Evolutionary conservation across 208 protist species (phyloP), one percentile per base, ranked within the genome.

Genomic region (Crithidia sp.): DNA sequence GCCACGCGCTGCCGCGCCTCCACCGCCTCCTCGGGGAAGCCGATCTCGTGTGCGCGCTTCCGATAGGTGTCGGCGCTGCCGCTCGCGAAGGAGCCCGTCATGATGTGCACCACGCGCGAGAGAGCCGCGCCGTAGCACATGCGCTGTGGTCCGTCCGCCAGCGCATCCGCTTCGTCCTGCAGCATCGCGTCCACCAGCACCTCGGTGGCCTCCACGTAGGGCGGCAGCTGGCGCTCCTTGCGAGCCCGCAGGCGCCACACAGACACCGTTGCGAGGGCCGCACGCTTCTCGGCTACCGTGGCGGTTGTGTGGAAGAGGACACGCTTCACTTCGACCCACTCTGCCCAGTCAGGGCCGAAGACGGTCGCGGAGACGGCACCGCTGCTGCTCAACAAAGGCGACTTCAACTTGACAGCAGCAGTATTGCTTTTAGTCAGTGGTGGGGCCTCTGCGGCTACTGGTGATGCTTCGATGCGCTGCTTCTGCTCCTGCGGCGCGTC

Each of bases 1-100:
- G 92, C 89, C 68, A 96, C 88, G 16, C 90, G 88, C 75, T 96
- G 89, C 3, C 92, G 89, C 64, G 93, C 92, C 81, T 96, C 89
- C 7, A 95, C 88, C 28, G 86, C 89, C 79, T 96, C 89, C 65
- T 92, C 92, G 0, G 92, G 92, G 58, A 96, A 93, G 14, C 75
- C 87, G 52, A 95, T 90, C 54, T 81, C 49, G 6, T 59, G 74
- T 2, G 92, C 92, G 5, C 92, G 81, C 71, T 92, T 86, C 43
- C 92, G 85, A 76, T 96, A 96, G 37, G 92, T 96, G 73, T 88
- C 79, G 10, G 76, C 85, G 7, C 45, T 67, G 36, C 79, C 69
- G 10, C 43, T 76, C 4, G 86, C 88, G 52, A 95, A 94, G 50
- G 83, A 88, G 54, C 92, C 92, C 8, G 90, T 95, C 87, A 96